Percentiles rank a stretch among this genome's conserved stretches.
These are phyloP conservation scores for Alternaria conjuncta DNA, from an alignment of 2,329 filamentous ascomycete species.

Conservation along the genomic window DNA sequence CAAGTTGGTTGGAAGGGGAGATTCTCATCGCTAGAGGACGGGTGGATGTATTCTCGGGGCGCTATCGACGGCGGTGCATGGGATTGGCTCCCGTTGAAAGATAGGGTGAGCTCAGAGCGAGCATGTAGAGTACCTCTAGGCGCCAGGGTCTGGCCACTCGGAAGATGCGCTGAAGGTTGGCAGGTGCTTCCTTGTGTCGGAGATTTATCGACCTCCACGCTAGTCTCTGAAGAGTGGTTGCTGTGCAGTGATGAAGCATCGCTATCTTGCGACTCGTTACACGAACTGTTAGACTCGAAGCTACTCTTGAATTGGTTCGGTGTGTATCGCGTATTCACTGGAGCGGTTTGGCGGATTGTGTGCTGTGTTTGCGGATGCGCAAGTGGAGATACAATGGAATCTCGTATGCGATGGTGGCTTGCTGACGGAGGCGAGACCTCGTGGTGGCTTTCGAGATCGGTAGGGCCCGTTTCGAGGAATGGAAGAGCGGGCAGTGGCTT, in stretches of 20 bases:
- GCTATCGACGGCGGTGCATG: constrained; percentile 23
- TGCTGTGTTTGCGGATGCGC: constrained; percentile 22
- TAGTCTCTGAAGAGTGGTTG: constrained; percentile 48
- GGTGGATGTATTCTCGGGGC: constrained; percentile 34
- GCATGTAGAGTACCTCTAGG: constrained; percentile 35
- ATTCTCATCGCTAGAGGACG: constrained; percentile 29
- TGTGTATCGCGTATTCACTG: constrained; percentile 3
- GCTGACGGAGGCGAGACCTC: constrained; percentile 45
- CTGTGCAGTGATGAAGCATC: constrained; percentile 51
- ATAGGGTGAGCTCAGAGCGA: constrained; percentile 5
- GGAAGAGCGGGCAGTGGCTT: constrained; percentile 40
- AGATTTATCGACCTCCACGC: constrained; percentile 40
- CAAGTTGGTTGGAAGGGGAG: constrained; percentile 38
- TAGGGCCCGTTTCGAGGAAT: constrained; percentile 34
- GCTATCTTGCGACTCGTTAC: constrained; percentile 45
- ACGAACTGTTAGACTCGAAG: constrained; percentile 38
- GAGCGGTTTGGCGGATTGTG: constrained; percentile 15
- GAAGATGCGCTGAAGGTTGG: constrained; percentile 26
- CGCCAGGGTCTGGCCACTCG: constrained; percentile 23
- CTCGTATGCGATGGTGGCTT: constrained; percentile 26
- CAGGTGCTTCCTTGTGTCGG: constrained; percentile 20
- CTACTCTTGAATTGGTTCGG: constrained; percentile 17
- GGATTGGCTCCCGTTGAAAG: constrained; percentile 18
- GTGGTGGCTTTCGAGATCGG: constrained; percentile 23
- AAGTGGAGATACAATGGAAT: constrained; percentile 43